Evolutionary conservation across 2,329 filamentous ascomycete genomes (phyloP).

Genomic region (Verticillium longisporum): DNA sequence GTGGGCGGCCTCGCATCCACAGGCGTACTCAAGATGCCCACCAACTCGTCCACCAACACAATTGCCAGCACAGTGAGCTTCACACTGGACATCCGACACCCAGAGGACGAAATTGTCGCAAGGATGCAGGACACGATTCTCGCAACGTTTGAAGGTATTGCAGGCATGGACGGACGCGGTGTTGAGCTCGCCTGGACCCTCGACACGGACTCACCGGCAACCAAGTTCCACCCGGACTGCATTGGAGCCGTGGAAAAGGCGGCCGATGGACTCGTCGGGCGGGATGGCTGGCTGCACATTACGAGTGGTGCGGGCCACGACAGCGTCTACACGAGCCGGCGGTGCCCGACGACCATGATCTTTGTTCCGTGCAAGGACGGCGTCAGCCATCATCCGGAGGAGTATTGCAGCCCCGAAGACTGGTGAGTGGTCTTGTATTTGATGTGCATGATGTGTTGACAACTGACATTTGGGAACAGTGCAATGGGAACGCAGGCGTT

Average conservation of each 20-base stretch:
- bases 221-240: constrained; percentile 61
- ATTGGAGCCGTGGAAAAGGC: constrained; percentile 59
- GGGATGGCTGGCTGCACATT: constrained; percentile 27
- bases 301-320: constrained; percentile 36
- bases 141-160: constrained; percentile 15
- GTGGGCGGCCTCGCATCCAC: constrained; percentile 60
- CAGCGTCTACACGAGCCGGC: constrained; percentile 52
- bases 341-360: constrained; percentile 59
- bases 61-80: constrained; percentile 9
- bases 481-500: constrained; percentile 13
- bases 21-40: constrained; percentile 47
- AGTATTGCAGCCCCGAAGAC: constrained; percentile 54
- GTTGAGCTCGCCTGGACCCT: constrained; percentile 49
- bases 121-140: constrained; percentile 15
- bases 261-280: constrained; percentile 45
- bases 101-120: constrained; percentile 7
- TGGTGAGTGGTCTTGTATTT: constrained; percentile 23
- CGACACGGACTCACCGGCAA: constrained; percentile 55
- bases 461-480: not conserved
- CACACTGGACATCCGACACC: constrained; percentile 13
- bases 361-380: constrained; percentile 61
- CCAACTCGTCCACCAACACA: constrained; percentile 13
- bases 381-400: constrained; percentile 56
- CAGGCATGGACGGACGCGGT: constrained; percentile 18
- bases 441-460: constrained; percentile 12